phyloP scores from a whole-genome alignment of 2,329 filamentous ascomycete species.

The Phialophora verrucosa region DNA sequence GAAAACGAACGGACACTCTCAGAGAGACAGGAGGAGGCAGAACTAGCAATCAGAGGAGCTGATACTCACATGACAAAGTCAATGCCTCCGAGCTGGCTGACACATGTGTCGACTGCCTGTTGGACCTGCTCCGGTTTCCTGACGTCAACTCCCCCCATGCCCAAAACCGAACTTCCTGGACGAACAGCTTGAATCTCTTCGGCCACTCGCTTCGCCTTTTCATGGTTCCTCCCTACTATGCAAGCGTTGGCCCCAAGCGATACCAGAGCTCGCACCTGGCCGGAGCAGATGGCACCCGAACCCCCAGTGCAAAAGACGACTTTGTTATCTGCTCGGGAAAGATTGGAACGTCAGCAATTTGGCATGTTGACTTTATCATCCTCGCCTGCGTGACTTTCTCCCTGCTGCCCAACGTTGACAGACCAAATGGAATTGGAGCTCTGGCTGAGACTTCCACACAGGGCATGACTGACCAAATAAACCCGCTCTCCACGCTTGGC shows the following conservation, averaged over 20 bases:
- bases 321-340: slow-evolving; percentile 56
- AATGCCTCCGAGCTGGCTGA: slow-evolving; percentile 79
- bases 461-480: too few species aligned
- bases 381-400: too few species aligned
- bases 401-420: too few species aligned
- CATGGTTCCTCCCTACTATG: slow-evolving; percentile 85
- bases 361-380: neutral
- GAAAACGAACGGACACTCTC: too few species aligned
- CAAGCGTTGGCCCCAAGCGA: slow-evolving; percentile 89
- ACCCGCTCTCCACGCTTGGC: too few species aligned
- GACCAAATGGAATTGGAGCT: too few species aligned
- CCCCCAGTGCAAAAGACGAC: slow-evolving; percentile 95
- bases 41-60: neutral
- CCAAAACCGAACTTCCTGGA: slow-evolving; percentile 79
- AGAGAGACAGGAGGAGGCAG: neutral
- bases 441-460: too few species aligned
- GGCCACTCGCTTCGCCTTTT: slow-evolving; percentile 82
- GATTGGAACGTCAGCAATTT: neutral
- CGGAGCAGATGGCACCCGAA: slow-evolving; percentile 89
- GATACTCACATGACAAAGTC: slow-evolving; percentile 83
- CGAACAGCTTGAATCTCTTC: slow-evolving; percentile 79
- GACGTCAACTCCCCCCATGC: slow-evolving; percentile 76
- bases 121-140: slow-evolving; percentile 71
- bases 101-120: slow-evolving; percentile 77
- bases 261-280: slow-evolving; percentile 88